Evolutionary conservation across 192 early-diverging fungal genomes (phyloP).

Genomic region (Entomortierella chlamydospora): DNA sequence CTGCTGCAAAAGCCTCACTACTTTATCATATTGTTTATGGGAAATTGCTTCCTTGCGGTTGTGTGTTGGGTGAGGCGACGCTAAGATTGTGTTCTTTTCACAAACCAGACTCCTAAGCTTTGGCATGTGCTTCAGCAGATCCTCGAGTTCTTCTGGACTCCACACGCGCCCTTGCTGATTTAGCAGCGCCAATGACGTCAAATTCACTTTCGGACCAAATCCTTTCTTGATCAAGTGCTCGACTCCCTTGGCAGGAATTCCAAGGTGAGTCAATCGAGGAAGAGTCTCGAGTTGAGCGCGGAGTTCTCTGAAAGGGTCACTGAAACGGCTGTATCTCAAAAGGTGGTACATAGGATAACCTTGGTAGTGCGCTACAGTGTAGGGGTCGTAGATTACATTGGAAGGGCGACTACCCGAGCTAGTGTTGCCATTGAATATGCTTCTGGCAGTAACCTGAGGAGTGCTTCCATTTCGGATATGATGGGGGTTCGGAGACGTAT

Average conservation of each 20-base stretch:
- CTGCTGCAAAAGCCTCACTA: slow-evolving; percentile 1
- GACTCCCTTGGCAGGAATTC: slow-evolving; percentile 37
- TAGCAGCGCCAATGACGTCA: slow-evolving; percentile 31
- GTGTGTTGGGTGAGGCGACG: background rate
- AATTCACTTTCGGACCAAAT: slow-evolving; percentile 31
- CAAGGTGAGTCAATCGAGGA: slow-evolving; percentile 36
- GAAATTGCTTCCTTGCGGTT: background rate
- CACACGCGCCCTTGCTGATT: slow-evolving; percentile 45
- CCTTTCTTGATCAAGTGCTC: slow-evolving; percentile 39
- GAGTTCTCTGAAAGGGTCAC: slow-evolving; percentile 31
- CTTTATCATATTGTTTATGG: slow-evolving; percentile 1
- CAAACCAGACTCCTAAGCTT: slow-evolving; percentile 15
- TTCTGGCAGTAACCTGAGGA: background rate
- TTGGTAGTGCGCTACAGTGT: slow-evolving; percentile 34
- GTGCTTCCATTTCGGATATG: slow-evolving; percentile 15
- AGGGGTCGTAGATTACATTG: slow-evolving; percentile 30
- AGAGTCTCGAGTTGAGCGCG: slow-evolving; percentile 31
- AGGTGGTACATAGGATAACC: slow-evolving; percentile 54
- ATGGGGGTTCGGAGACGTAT: slow-evolving; percentile 44
- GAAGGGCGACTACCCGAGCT: background rate
- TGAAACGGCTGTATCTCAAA: slow-evolving; percentile 17
- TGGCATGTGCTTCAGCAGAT: slow-evolving; percentile 37
- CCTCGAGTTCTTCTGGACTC: slow-evolving; percentile 23
- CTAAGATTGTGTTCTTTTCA: slow-evolving; percentile 40
- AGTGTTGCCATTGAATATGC: slow-evolving; percentile 6